Percentiles rank a stretch among this genome's conserved stretches.
These are phyloP conservation scores for Pachyrhizus erosus DNA, from an alignment of 306 rosid genomes.

Conservation along the genomic window DNA sequence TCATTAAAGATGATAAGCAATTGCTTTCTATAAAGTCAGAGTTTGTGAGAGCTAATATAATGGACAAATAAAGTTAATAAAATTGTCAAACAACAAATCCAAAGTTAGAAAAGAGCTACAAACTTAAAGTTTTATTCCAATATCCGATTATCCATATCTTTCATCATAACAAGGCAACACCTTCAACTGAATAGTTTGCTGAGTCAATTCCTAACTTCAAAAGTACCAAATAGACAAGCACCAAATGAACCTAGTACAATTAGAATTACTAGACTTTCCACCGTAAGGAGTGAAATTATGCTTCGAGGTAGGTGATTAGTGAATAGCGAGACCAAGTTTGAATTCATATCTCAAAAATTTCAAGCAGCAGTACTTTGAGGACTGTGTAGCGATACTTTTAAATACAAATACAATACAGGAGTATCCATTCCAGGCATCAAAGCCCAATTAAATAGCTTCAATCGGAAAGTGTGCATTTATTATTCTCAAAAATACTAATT, in stretches of 20 bases:
- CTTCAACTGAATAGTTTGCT: background rate
- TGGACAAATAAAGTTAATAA: slow-evolving; percentile 22
- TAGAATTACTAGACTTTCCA: background rate
- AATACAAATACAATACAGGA: background rate
- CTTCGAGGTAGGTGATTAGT: background rate
- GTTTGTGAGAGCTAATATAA: slow-evolving; percentile 8
- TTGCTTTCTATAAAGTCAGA: slow-evolving; percentile 15
- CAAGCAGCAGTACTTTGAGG: background rate
- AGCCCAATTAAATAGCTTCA: background rate
- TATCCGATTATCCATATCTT: background rate
- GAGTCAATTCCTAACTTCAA: background rate
- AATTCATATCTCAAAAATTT: slow-evolving; percentile 16
- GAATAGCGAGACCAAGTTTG: background rate
- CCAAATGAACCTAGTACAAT: background rate
- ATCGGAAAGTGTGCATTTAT: background rate
- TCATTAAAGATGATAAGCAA: background rate
- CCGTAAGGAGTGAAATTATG: background rate
- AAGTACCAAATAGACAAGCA: slow-evolving; percentile 2
- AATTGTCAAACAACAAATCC: slow-evolving; percentile 1
- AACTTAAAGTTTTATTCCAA: background rate
- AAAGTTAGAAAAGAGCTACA: background rate
- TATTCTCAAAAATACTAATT: background rate
- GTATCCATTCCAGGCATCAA: background rate
- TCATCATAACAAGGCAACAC: slow-evolving; percentile 3
- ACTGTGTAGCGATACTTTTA: background rate